Evolutionary conservation across 2,329 filamentous ascomycete genomes (phyloP), one percentile per base, ranked within the genome.

Genomic region (Botrytis cinerea): DNA sequence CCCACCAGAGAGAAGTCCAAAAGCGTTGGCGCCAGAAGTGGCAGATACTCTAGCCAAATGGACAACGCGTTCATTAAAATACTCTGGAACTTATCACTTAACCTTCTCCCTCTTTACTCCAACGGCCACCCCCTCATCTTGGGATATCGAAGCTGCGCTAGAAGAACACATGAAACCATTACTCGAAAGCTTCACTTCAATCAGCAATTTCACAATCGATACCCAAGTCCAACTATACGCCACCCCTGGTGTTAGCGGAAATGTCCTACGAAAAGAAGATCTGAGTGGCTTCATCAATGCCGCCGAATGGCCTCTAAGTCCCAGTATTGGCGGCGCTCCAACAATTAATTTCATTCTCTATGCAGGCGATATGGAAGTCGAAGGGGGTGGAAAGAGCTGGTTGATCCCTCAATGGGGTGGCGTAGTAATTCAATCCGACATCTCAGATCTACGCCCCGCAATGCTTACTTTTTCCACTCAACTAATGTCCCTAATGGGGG

Each of bases 281-380:
- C 86, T 99, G 1, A 94, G 93, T 54, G 95, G 93, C 1, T 99
- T 99, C 80, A 94, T 99, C 82, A 99, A 99, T 80, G 95, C 95
- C 3, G 96, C 96, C 2, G 96, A 99, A 83, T 99, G 96, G 96
- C 96, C 96, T 0, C 84, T 99, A 4, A 97, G 93, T 75, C 95
- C 95, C 0, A 97, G 94, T 73, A 98, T 99, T 77, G 96, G 95
- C 60, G 90, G 90, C 28, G 95, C 95, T 0, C 96, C 96, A 1
- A 99, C 96, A 0, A 91, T 99, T 80, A 98, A 99, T 83, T 98
- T 99, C 81, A 91, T 98, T 73, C 87, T 98, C 43, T 99, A 96
- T 80, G 90, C 97, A 12, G 90, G 93, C 73, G 89, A 92, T 74
- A 85, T 79, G 70, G 82, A 84, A 62, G 81, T 84, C 4, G 82